phyloP scores from a whole-genome alignment of 2,329 filamentous ascomycete genomes.

The Neofusicoccum ribis region DNA sequence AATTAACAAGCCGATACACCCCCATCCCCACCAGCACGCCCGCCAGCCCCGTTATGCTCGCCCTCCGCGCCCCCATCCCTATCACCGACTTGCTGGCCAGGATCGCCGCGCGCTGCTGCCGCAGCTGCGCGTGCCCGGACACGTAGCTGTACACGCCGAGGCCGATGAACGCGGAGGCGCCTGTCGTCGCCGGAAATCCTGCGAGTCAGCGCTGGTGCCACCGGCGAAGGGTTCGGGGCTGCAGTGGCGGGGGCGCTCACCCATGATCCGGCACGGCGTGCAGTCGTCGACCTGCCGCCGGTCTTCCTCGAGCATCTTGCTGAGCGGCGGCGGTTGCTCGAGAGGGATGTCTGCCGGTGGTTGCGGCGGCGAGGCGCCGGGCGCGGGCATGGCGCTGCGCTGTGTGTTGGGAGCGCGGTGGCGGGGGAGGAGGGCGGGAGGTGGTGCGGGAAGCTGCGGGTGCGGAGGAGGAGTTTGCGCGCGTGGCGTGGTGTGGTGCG shows the following conservation, averaged over 20 bases:
- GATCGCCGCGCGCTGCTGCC: slow-evolving; percentile 34
- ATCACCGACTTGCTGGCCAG: slow-evolving; percentile 39
- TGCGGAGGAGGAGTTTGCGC: not conserved
- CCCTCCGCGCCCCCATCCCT: slow-evolving; percentile 42
- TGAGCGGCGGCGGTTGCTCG: not conserved
- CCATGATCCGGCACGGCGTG: slow-evolving; percentile 68
- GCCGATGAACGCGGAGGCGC: slow-evolving; percentile 47
- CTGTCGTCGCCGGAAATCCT: slow-evolving; percentile 26
- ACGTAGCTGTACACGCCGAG: slow-evolving; percentile 49
- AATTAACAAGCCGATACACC: slow-evolving; percentile 42
- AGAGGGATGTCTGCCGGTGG: slow-evolving; percentile 43
- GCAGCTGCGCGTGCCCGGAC: slow-evolving; percentile 47
- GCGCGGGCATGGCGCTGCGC: slow-evolving; percentile 25
- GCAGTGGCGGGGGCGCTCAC: slow-evolving; percentile 43
- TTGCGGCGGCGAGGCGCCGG: slow-evolving; percentile 51
- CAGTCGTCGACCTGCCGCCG: slow-evolving; percentile 57
- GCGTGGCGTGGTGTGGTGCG: not conserved
- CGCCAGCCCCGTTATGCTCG: slow-evolving; percentile 43
- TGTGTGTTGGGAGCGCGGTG: slow-evolving; percentile 36
- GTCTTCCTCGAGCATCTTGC: slow-evolving; percentile 4
- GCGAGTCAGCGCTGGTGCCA: not conserved
- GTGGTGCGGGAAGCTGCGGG: not conserved
- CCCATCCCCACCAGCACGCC: slow-evolving; percentile 46
- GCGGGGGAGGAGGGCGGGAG: not conserved
- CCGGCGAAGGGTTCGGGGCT: not conserved